These are phyloP conservation scores for Fraxinus ornus DNA, from an alignment of 305 asterid species.

Conservation along the genomic window DNA sequence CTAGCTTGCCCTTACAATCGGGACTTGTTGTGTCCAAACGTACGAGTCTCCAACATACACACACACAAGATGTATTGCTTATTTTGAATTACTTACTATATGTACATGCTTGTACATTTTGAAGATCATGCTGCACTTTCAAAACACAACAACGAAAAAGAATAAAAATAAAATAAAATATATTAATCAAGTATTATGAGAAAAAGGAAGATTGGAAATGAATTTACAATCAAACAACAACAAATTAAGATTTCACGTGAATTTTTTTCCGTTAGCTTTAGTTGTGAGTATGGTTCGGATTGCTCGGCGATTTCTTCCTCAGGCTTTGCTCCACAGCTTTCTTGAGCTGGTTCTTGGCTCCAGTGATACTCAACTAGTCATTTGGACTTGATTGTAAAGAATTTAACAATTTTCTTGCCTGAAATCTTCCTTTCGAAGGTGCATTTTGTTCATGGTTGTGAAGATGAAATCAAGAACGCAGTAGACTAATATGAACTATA, in stretches of 20 bases:
- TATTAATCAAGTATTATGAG: neutral
- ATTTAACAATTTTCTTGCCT: constrained; percentile 31
- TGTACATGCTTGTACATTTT: neutral
- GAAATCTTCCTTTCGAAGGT: neutral
- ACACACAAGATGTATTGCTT: no score
- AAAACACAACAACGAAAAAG: no score
- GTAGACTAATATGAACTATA: no score
- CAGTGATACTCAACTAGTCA: neutral
- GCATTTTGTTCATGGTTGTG: neutral
- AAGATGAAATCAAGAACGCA: neutral
- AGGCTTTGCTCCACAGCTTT: constrained; percentile 30
- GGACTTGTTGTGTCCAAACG: no score
- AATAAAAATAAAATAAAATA: neutral
- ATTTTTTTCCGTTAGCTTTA: neutral
- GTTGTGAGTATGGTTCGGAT: constrained; percentile 25
- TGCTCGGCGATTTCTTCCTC: constrained; percentile 14
- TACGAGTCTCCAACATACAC: no score
- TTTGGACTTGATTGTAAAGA: constrained; percentile 10
- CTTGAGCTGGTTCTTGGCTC: constrained; percentile 13
- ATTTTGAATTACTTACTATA: no score
- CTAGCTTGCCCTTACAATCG: no score
- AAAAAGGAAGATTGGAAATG: neutral
- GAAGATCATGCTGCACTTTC: neutral
- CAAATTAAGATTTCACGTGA: neutral
- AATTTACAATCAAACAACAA: neutral